These are phyloP conservation scores for Nakazawaea wyomingensis DNA, from an alignment of 805 yeast species.

Conservation along the genomic window DNA sequence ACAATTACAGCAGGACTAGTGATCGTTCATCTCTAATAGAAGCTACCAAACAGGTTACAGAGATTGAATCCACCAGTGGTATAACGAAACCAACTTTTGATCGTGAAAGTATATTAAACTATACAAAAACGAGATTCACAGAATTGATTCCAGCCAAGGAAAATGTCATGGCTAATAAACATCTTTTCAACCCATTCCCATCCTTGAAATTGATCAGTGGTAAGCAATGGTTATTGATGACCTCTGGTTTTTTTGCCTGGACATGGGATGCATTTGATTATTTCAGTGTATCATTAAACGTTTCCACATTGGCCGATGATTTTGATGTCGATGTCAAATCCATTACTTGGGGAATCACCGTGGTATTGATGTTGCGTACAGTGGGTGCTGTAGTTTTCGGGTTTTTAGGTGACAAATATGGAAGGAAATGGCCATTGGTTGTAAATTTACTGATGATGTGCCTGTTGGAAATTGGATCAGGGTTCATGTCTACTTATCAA, in stretches of 20 bases:
- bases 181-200: conserved; percentile 58
- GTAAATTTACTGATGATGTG: conserved; percentile 40
- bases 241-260: conserved; percentile 54
- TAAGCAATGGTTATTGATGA: conserved; percentile 53
- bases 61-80: neutral
- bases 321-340: conserved; percentile 42
- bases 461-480: conserved; percentile 57
- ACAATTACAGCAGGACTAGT: neutral
- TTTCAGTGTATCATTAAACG: conserved; percentile 52
- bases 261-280: conserved; percentile 65
- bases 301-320: conserved; percentile 38
- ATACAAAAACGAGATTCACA: conserved; percentile 42
- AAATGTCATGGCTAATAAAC: conserved; percentile 29
- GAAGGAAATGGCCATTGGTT: conserved; percentile 55
- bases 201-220: conserved; percentile 43
- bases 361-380: conserved; percentile 64
- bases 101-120: conserved; percentile 24
- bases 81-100: neutral
- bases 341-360: conserved; percentile 62
- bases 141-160: conserved; percentile 44
- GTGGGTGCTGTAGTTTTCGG: conserved; percentile 65
- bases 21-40: neutral
- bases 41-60: neutral
- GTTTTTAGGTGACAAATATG: conserved; percentile 51
- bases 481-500: conserved; percentile 49